phyloP scores from a whole-genome alignment of 257 asterid genomes.

The Solanum raphanifolium region DNA sequence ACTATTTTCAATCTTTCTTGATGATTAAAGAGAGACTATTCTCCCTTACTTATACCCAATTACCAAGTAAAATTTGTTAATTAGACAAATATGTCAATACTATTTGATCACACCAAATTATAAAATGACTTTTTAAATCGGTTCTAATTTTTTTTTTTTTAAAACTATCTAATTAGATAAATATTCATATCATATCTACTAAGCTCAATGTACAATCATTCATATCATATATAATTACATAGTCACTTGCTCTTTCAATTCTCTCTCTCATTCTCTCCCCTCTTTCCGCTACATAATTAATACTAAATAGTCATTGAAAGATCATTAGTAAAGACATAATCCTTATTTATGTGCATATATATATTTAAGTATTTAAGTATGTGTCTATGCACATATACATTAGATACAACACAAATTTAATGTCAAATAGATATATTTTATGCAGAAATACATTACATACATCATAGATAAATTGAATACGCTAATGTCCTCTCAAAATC shows the following conservation, averaged over 20 bases:
- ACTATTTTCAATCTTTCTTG: neutral
- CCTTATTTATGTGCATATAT: too few species aligned
- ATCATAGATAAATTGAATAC: neutral
- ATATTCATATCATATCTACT: neutral
- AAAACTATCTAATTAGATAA: too few species aligned
- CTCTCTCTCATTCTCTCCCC: neutral
- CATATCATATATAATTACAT: too few species aligned
- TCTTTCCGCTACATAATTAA: neutral
- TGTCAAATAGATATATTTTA: neutral
- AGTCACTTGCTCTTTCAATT: neutral
- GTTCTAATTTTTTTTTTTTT: too few species aligned
- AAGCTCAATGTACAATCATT: neutral
- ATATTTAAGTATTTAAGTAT: too few species aligned
- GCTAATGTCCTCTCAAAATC: accelerated
- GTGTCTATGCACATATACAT: neutral
- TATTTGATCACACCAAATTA: neutral
- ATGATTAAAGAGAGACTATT: neutral
- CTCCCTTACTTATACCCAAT: neutral
- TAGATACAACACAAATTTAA: neutral
- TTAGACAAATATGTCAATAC: neutral
- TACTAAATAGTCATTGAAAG: neutral
- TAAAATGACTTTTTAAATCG: neutral
- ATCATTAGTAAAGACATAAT: neutral
- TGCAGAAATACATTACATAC: accelerated
- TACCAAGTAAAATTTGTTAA: neutral